These are phyloP conservation scores for Monosporascus ibericus DNA, from an alignment of 2,329 filamentous ascomycete genomes.

Conservation along the genomic window DNA sequence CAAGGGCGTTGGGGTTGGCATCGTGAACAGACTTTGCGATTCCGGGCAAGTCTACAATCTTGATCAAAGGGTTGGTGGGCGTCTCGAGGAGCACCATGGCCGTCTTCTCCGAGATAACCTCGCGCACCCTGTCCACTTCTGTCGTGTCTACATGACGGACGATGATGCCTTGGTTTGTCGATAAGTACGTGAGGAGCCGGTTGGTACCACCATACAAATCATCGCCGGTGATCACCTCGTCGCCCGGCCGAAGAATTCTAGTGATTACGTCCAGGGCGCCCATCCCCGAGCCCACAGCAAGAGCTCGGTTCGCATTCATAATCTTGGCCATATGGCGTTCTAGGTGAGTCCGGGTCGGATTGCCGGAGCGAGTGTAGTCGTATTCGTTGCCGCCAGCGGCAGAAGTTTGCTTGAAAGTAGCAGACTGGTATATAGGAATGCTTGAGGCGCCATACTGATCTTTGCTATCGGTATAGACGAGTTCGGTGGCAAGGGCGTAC, in stretches of 20 bases:
- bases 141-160: slow-evolving; percentile 98
- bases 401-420: slow-evolving; percentile 92
- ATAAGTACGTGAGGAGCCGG: slow-evolving; percentile 85
- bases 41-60: slow-evolving; percentile 84
- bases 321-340: slow-evolving; percentile 98
- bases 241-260: slow-evolving; percentile 79
- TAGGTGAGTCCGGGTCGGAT: slow-evolving; percentile 91
- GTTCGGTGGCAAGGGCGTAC: slow-evolving; percentile 90
- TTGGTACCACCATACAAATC: slow-evolving; percentile 96
- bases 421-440: slow-evolving; percentile 96
- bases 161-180: slow-evolving; percentile 81
- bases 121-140: slow-evolving; percentile 60
- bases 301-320: slow-evolving; percentile 87
- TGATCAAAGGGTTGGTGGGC: slow-evolving; percentile 96
- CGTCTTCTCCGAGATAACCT: slow-evolving; percentile 70
- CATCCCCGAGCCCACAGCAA: slow-evolving; percentile 96
- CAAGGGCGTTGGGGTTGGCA: slow-evolving; percentile 70
- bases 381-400: slow-evolving; percentile 81
- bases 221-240: slow-evolving; percentile 95
- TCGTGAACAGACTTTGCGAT: slow-evolving; percentile 75
- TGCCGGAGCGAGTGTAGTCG: slow-evolving; percentile 96
- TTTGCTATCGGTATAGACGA: slow-evolving; percentile 92
- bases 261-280: slow-evolving; percentile 95
- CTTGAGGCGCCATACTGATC: slow-evolving; percentile 97
- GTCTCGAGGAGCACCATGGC: slow-evolving; percentile 95